phyloP scores from a whole-genome alignment of 78 protist species.

The Salpingoeca rosetta region DNA sequence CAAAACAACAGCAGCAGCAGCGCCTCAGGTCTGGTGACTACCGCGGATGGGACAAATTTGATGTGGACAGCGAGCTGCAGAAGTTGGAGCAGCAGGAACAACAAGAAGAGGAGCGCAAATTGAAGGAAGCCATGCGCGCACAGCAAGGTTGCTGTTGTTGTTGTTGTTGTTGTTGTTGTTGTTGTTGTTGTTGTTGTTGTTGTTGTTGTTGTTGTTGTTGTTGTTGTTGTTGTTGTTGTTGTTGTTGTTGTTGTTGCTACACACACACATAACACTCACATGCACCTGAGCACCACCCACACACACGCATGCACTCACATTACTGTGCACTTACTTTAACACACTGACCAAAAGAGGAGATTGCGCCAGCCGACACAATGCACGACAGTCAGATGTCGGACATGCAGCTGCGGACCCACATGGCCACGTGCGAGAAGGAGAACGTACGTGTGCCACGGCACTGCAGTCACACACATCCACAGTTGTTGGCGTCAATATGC shows the following conservation, averaged over 20 bases:
- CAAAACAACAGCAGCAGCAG: not conserved
- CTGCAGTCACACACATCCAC: no score
- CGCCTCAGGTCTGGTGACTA: not conserved
- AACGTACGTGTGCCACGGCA: not conserved
- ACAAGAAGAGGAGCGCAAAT: not conserved
- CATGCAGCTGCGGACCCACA: not conserved
- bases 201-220: no score
- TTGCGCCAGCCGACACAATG: not conserved
- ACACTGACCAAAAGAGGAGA: not conserved
- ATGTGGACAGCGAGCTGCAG: not conserved
- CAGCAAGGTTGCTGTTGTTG: not conserved
- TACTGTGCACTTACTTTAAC: not conserved
- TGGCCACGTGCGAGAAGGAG: not conserved
- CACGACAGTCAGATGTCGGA: not conserved
- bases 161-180: no score
- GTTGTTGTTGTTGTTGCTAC: no score
- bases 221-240: no score
- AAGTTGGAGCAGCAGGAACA: not conserved
- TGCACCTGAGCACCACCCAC: not conserved
- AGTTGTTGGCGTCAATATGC: no score
- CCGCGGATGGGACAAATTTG: slow-evolving; percentile 1
- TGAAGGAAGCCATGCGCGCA: not conserved
- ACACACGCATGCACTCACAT: not conserved
- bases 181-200: no score
- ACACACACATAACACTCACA: no score